phyloP scores from a whole-genome alignment of 139 green algal genomes.

The Coelastrella sp. region DNA sequence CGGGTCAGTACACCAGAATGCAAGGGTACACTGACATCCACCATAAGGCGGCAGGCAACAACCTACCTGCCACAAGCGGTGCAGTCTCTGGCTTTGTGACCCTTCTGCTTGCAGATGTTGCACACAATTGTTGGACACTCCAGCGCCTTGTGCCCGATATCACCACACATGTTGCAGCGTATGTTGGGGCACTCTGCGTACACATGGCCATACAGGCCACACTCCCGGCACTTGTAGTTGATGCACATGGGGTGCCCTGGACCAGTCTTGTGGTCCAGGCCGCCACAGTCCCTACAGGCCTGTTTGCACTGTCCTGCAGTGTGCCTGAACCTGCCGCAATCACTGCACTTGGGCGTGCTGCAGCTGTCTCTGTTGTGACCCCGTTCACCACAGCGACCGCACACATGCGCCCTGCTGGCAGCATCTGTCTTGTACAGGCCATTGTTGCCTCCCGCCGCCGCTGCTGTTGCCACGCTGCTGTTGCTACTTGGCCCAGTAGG shows the following conservation, averaged over 20 bases:
- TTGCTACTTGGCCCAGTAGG: slow-evolving; percentile 1
- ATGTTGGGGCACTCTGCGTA: slow-evolving; percentile 47
- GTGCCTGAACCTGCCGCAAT: slow-evolving; percentile 26
- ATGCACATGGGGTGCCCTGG: slow-evolving; percentile 39
- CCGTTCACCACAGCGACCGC: slow-evolving; percentile 33
- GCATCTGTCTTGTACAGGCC: neutral
- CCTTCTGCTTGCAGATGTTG: slow-evolving; percentile 45
- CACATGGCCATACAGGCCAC: slow-evolving; percentile 40
- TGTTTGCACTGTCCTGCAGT: slow-evolving; percentile 14
- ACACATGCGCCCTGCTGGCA: slow-evolving; percentile 15
- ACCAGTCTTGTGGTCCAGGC: slow-evolving; percentile 11
- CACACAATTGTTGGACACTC: slow-evolving; percentile 41
- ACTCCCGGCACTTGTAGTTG: slow-evolving; percentile 45
- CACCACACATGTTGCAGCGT: slow-evolving; percentile 35
- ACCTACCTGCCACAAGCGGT: neutral
- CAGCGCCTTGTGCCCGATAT: slow-evolving; percentile 40
- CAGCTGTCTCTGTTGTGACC: slow-evolving; percentile 24
- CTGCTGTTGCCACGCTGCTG: slow-evolving; percentile 7
- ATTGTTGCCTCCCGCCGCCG: neutral
- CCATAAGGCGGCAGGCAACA: neutral
- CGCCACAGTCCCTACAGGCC: neutral
- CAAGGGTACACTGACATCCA: too few relatives aligned
- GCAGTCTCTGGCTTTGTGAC: slow-evolving; percentile 39
- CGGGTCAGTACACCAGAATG: too few relatives aligned
- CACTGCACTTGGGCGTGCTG: slow-evolving; percentile 16